phyloP scores from a whole-genome alignment of 805 yeast genomes.

The Sugiyamaella lignohabitans region DNA sequence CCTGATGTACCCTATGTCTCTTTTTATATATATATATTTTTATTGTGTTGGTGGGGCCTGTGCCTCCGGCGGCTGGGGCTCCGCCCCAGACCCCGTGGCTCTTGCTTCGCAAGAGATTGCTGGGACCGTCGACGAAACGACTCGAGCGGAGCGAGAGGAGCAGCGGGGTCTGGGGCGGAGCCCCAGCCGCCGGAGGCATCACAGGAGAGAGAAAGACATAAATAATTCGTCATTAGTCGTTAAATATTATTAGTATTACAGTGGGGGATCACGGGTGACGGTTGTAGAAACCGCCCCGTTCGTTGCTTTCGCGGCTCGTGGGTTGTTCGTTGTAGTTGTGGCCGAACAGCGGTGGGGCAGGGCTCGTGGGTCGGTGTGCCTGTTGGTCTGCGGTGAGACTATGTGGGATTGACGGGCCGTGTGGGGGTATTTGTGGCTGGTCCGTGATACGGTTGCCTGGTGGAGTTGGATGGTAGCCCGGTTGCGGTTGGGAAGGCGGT shows the following conservation, averaged over 20 bases:
- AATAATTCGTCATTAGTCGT: not conserved
- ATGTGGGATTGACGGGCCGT: not conserved
- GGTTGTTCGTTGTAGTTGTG: constrained; percentile 7
- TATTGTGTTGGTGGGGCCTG: not conserved
- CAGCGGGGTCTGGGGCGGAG: no score
- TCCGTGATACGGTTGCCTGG: not conserved
- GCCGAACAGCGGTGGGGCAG: not conserved
- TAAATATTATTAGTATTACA: not conserved
- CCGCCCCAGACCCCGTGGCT: no score
- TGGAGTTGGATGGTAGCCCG: not conserved
- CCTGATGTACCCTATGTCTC: no score
- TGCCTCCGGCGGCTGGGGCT: no score
- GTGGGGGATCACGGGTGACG: not conserved
- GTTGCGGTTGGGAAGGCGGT: not conserved
- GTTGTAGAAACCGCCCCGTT: constrained; percentile 5
- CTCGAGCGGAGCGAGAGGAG: no score
- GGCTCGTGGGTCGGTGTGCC: no score
- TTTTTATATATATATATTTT: not conserved
- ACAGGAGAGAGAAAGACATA: no score
- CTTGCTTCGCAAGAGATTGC: no score
- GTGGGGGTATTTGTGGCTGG: not conserved
- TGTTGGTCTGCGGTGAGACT: no score
- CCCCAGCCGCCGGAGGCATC: no score
- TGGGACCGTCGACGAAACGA: no score
- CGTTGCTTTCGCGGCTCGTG: constrained; percentile 17